These are phyloP conservation scores for Auriscalpium microsporum DNA, from an alignment of 768 basidiomycete genomes.

Conservation along the genomic window DNA sequence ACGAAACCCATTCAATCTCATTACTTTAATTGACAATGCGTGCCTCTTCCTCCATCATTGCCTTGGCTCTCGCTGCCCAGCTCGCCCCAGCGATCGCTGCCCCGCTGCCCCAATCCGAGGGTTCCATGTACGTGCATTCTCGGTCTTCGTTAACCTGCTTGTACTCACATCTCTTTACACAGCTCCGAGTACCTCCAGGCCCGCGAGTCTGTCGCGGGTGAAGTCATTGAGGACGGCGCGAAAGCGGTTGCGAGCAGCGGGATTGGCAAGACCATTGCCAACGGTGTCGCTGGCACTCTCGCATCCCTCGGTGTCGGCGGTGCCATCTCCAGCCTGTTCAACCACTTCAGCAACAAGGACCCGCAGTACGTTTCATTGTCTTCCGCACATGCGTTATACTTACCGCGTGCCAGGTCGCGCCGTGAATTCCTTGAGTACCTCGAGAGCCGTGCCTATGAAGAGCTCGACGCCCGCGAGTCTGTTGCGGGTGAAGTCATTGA, in stretches of 20 bases:
- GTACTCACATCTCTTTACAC: background rate
- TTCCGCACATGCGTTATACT: background rate
- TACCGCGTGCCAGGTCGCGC: background rate
- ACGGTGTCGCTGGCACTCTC: background rate
- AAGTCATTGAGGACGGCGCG: background rate
- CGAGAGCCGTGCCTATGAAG: background rate
- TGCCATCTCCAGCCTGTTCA: background rate
- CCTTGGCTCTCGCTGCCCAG: background rate
- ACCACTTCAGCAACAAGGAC: background rate
- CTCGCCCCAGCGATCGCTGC: background rate
- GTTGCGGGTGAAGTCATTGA: background rate
- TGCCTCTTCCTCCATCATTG: background rate
- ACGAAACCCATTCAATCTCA: background rate
- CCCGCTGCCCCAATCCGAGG: background rate
- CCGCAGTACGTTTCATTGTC: background rate
- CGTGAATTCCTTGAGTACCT: background rate
- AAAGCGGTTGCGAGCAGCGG: background rate
- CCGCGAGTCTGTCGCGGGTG: too few species aligned
- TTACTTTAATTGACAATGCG: background rate
- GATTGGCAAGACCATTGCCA: background rate
- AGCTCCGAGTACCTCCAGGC: background rate
- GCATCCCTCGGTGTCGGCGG: background rate
- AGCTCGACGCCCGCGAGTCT: background rate
- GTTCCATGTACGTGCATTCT: background rate
- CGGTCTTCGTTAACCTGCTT: background rate